These are phyloP conservation scores for Hemileccinum impolitum DNA, from an alignment of 768 basidiomycete genomes.

Conservation along the genomic window DNA sequence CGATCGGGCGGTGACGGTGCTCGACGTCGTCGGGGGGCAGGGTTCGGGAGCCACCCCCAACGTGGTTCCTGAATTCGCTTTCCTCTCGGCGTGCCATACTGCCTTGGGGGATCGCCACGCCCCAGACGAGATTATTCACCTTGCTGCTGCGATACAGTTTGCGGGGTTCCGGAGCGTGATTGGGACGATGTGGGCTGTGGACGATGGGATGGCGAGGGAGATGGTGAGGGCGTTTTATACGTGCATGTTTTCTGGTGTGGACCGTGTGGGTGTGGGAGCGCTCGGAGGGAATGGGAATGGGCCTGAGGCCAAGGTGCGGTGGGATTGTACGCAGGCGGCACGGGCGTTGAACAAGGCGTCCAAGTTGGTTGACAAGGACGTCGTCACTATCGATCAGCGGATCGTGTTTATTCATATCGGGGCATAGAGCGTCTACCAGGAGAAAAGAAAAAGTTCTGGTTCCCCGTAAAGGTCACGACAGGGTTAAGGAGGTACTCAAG, in stretches of 20 bases:
- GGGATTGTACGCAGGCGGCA: conserved; percentile 18
- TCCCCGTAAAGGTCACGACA: no score
- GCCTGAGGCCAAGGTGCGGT: neutral
- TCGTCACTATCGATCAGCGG: conserved; percentile 24
- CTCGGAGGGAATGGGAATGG: neutral
- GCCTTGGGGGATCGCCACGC: conserved; percentile 18
- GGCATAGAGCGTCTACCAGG: neutral
- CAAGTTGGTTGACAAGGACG: conserved; percentile 17
- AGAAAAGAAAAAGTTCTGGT: no score
- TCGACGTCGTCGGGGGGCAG: conserved; percentile 21
- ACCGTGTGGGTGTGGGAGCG: no score
- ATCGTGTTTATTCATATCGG: conserved; percentile 30
- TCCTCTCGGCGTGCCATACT: conserved; percentile 36
- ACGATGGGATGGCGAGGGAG: conserved; percentile 18
- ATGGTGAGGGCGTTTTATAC: conserved; percentile 25
- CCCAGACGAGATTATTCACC: conserved; percentile 33
- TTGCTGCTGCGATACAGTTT: conserved; percentile 36
- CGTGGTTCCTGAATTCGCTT: conserved; percentile 22
- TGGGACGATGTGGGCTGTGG: conserved; percentile 34
- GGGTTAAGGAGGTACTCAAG: no score
- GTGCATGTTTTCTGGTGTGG: conserved; percentile 6
- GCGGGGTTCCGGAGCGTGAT: conserved; percentile 35
- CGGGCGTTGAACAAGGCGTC: conserved; percentile 18
- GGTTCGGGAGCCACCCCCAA: neutral
- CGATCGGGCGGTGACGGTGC: conserved; percentile 20